Conservation (phyloP, 2,329 filamentous ascomycete genomes). For the Onygena corvina region DNA sequence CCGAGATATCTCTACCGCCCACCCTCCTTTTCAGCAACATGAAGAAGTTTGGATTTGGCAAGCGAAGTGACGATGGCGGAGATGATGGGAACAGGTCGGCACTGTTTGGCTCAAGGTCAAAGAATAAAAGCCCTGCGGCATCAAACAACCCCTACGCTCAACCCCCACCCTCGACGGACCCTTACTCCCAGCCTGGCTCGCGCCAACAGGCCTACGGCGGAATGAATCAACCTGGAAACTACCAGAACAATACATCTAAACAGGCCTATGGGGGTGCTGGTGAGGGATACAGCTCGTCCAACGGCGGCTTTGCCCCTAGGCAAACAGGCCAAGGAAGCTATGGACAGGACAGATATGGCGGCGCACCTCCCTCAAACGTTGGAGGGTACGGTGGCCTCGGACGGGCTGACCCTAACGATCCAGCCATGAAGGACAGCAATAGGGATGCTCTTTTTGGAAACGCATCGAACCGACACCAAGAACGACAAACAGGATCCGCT, state of each 20-base stretch:
- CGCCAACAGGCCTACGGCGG: slow-evolving; percentile 17
- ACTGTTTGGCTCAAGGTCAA: slow-evolving; percentile 47
- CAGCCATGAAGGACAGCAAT: slow-evolving; percentile 40
- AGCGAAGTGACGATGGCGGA: slow-evolving; percentile 44
- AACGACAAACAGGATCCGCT: slow-evolving; percentile 25
- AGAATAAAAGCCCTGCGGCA: slow-evolving; percentile 41
- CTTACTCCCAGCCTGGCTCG: slow-evolving; percentile 38
- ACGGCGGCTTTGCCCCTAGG: slow-evolving; percentile 32
- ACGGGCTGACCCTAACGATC: slow-evolving; percentile 38
- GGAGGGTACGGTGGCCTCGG: slow-evolving; percentile 47
- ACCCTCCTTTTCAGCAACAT: slow-evolving; percentile 11
- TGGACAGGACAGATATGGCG: slow-evolving; percentile 43
- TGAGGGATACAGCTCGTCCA: slow-evolving; percentile 15
- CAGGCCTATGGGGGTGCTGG: slow-evolving; percentile 9
- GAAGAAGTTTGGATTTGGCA: slow-evolving; percentile 33
- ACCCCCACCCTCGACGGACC: slow-evolving; percentile 39
- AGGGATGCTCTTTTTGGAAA: slow-evolving; percentile 49
- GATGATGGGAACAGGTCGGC: slow-evolving; percentile 43
- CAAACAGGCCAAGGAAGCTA: slow-evolving; percentile 40
- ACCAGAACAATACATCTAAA: slow-evolving; percentile 10
- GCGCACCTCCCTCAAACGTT: slow-evolving; percentile 30
- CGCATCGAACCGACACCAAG: slow-evolving; percentile 40
- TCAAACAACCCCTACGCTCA: slow-evolving; percentile 46
- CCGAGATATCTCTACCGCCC: not conserved
- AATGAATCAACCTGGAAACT: slow-evolving; percentile 5